Percentiles rank a stretch among this genome's conserved stretches.
Evolutionary conservation across 192 early-diverging fungal genomes (phyloP).

Genomic region (Diversispora epigaea): DNA sequence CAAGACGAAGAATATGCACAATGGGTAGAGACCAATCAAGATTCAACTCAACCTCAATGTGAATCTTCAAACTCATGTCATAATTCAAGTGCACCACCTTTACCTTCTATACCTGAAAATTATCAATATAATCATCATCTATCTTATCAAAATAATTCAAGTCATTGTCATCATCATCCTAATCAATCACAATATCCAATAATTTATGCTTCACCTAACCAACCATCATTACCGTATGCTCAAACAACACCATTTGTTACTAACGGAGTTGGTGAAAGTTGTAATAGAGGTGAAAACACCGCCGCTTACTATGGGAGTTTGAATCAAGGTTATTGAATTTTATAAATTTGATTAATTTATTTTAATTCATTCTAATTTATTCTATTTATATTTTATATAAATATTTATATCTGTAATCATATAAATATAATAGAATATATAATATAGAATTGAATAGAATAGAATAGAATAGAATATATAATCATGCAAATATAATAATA

Average conservation of each 20-base stretch:
- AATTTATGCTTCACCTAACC: slow-evolving; percentile 26
- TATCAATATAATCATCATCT: slow-evolving; percentile 27
- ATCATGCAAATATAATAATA: too few species aligned
- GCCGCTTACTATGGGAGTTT: slow-evolving; percentile 28
- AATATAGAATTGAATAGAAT: too few species aligned
- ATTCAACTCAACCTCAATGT: too few species aligned
- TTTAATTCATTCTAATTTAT: background rate
- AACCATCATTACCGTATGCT: slow-evolving; percentile 23
- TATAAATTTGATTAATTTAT: background rate
- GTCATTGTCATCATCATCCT: background rate
- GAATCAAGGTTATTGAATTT: slow-evolving; percentile 12
- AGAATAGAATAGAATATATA: background rate
- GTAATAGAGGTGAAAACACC: too few species aligned
- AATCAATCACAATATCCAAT: slow-evolving; percentile 21
- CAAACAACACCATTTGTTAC: background rate
- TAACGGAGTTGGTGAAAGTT: background rate
- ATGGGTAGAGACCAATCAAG: slow-evolving; percentile 15
- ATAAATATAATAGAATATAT: too few species aligned
- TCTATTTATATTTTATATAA: background rate
- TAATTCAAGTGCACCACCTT: background rate
- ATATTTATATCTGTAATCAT: background rate
- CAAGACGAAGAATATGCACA: slow-evolving; percentile 26
- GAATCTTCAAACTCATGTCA: background rate
- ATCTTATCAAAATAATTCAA: slow-evolving; percentile 4
- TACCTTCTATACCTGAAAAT: slow-evolving; percentile 31